Base-by-base conservation (phyloP, 73 alveolate species). In the Strombidium stylifer region DNA sequence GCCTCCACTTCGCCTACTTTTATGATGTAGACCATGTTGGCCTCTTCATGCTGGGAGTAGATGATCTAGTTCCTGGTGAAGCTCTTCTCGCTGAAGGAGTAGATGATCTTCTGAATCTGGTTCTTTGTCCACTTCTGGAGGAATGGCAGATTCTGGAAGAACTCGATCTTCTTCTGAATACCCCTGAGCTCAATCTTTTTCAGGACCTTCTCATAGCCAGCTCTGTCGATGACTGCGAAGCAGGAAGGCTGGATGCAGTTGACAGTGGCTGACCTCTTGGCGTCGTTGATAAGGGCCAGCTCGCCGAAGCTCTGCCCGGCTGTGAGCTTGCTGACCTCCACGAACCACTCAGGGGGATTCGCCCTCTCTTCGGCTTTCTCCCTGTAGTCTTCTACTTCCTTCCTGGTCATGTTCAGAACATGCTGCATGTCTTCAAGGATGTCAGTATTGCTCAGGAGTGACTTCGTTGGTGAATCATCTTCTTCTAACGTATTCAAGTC, bases 241-340 rank as follows among this genome's bases (percentile, higher is more conserved):
- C 69, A 84, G 47, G 73, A 34, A 10, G 42, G 70, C 51, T 75
- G 60, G 25, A 48, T 32, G 25, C 86, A 35, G 44, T 69, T 49
- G 26, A 85, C 79, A 1, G 89, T 76, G 4, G 93, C 93, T n/a
- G 91, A 81, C 36, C 93, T 60, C 36, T 81, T 85, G 20, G 75
- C 79, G 69, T 87, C 81, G 36, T 77, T 72, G 19, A 83, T 69
- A 45, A 87, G 53, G 18, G 93, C 93, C 20, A 87, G 53, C 62
- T 87, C 96, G 1, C 96, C 96, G 48, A 87, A 87, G 30, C 92
- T 55, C 40, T 82, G 42, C 16, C 90, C 90, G 8, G 58, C 32
- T n/a, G 23, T 41, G 15, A 71, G n/a, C 41, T 26, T 27, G 20
- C 35, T 68, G 7, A 45, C 84, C 11, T 71, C 54, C 12, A 53